Conservation (phyloP, 1,284 basidiomycete genomes). For the Ganoderma sp. region DNA sequence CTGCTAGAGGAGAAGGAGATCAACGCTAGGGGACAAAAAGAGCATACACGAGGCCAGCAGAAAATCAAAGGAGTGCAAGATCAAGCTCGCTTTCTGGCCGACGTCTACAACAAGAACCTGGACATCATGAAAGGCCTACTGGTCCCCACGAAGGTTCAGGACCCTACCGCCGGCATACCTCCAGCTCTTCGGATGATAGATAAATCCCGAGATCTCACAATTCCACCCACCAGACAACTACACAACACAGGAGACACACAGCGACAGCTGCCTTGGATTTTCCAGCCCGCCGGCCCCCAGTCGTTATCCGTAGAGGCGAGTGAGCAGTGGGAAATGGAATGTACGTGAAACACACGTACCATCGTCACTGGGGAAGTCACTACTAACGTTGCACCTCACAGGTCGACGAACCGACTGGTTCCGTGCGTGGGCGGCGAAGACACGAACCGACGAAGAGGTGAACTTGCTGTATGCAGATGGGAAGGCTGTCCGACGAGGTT, state of each 20-base stretch:
- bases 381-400: background rate
- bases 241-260: background rate
- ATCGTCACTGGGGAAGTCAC: too few species aligned
- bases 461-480: background rate
- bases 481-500: background rate
- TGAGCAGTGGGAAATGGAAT: background rate
- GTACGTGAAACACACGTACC: background rate
- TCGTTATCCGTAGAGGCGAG: background rate
- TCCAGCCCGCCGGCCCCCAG: background rate
- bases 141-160: background rate
- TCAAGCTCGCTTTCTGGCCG: background rate
- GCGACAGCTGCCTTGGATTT: background rate
- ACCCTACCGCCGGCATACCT: background rate
- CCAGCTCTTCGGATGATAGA: background rate
- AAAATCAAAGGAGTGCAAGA: background rate
- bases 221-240: background rate
- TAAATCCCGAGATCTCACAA: background rate
- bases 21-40: background rate
- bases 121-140: background rate
- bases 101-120: background rate
- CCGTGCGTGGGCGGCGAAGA: background rate
- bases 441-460: background rate
- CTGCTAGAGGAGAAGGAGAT: background rate
- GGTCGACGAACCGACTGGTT: background rate
- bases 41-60: background rate